phyloP scores from a whole-genome alignment of 2,329 filamentous ascomycete genomes.

The Xylariaceae sp. region DNA sequence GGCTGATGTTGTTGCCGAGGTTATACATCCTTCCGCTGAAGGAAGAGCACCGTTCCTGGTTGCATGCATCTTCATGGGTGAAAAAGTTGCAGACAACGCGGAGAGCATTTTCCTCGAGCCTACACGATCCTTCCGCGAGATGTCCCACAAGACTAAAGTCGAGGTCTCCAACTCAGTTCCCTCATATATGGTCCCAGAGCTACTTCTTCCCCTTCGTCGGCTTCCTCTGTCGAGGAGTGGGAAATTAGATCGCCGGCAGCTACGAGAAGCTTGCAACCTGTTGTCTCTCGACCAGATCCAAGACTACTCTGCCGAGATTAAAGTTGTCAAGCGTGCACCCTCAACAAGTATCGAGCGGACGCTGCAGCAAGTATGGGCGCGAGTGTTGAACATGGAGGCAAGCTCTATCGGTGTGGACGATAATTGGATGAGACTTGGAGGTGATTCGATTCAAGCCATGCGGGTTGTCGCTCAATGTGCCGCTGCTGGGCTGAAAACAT shows the following conservation, averaged over 20 bases:
- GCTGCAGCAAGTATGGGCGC: constrained; percentile 45
- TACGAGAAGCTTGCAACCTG: constrained; percentile 42
- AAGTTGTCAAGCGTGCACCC: constrained; percentile 2
- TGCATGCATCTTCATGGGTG: not conserved
- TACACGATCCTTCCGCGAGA: constrained; percentile 11
- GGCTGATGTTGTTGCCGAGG: constrained; percentile 9
- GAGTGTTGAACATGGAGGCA: constrained; percentile 47
- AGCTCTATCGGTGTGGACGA: constrained; percentile 40
- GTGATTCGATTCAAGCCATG: constrained; percentile 54
- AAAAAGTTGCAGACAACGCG: not conserved
- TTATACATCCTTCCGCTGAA: constrained; percentile 2
- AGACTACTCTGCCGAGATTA: not conserved
- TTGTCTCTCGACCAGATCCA: constrained; percentile 12
- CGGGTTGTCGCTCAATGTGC: constrained; percentile 49
- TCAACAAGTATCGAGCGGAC: constrained; percentile 9
- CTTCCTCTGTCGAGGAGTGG: constrained; percentile 39
- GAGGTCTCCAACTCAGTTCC: constrained; percentile 32
- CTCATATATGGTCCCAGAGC: constrained; percentile 46
- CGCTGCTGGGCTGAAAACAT: constrained; percentile 39
- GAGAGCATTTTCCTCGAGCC: not conserved
- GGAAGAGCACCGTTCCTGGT: not conserved
- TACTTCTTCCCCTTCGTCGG: constrained; percentile 38
- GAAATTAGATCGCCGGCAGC: constrained; percentile 42
- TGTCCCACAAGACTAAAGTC: not conserved
- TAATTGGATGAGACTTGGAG: constrained; percentile 47